A percentile compares a stretch with the other conserved stretches of the same genome.
phyloP scores from a whole-genome alignment of 495 filamentous ascomycete species.

The Penicillium alfredii region DNA sequence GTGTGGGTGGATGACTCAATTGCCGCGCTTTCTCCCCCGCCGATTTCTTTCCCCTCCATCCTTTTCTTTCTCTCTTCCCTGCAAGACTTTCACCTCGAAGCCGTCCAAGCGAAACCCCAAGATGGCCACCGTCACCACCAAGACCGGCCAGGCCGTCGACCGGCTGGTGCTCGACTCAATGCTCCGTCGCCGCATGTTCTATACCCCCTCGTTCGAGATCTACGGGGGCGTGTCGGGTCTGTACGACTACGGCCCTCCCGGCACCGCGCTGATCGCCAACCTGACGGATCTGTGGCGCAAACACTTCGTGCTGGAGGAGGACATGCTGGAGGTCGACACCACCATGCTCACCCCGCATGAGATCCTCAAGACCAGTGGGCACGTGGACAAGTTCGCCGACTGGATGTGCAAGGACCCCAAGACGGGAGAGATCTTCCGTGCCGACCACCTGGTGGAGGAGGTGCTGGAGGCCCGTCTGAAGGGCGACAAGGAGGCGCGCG shows the following conservation, averaged over 20 bases:
- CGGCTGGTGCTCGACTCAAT: constrained; percentile 72
- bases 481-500: constrained; percentile 71
- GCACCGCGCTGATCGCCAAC: constrained; percentile 73
- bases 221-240: constrained; percentile 84
- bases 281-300: constrained; percentile 91
- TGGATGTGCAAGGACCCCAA: constrained; percentile 99
- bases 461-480: constrained; percentile 78
- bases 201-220: constrained; percentile 90
- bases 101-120: constrained; percentile 28
- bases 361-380: constrained; percentile 91
- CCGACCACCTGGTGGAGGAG: constrained; percentile 94
- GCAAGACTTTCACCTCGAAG: constrained; percentile 26
- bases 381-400: constrained; percentile 96
- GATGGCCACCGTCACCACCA: constrained; percentile 66
- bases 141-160: constrained; percentile 84
- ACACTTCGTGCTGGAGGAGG: constrained; percentile 83
- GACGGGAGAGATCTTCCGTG: constrained; percentile 91
- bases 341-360: constrained; percentile 80
- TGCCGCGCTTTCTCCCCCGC: constrained; percentile 29
- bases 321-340: constrained; percentile 88
- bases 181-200: constrained; percentile 83
- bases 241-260: constrained; percentile 80
- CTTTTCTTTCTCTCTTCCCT: constrained; percentile 11
- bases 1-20: constrained; percentile 44
- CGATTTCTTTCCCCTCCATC: constrained; percentile 35